Conservation (phyloP, 345 rosid species). For the Cochlearia excelsa region DNA sequence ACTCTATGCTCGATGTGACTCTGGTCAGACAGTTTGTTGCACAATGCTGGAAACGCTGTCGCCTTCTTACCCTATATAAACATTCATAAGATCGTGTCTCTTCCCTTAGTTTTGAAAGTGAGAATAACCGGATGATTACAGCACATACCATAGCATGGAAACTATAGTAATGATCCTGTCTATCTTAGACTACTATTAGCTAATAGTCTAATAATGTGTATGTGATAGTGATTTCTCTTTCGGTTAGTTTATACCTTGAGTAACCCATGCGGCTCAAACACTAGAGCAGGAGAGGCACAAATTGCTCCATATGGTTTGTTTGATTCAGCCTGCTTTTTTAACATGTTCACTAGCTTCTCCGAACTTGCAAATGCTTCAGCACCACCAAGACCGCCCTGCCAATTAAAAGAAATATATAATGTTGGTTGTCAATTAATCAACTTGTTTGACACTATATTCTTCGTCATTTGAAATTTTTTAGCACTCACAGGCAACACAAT, state of each 20-base stretch:
- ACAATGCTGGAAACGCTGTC: constrained; percentile 81
- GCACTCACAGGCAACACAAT: constrained; percentile 81
- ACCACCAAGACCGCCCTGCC: constrained; percentile 92
- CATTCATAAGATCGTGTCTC: neutral
- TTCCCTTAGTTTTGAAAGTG: neutral
- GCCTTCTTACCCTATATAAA: constrained; percentile 82
- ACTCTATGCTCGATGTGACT: constrained; percentile 75
- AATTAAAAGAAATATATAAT: constrained; percentile 8
- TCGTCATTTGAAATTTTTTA: neutral
- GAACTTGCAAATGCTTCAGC: constrained; percentile 84
- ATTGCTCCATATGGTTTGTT: constrained; percentile 89
- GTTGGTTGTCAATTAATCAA: constrained; percentile 8
- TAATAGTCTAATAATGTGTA: constrained; percentile 5
- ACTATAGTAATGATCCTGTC: neutral
- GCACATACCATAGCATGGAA: neutral
- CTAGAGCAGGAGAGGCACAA: constrained; percentile 94
- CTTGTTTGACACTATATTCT: constrained; percentile 5
- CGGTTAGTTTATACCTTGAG: constrained; percentile 56
- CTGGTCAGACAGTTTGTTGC: constrained; percentile 69
- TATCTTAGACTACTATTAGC: constrained; percentile 9
- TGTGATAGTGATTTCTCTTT: constrained; percentile 3
- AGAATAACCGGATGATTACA: neutral
- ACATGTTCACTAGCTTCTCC: constrained; percentile 68
- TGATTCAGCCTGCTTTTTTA: constrained; percentile 71
- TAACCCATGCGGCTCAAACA: constrained; percentile 83